Conservation (phyloP, 495 filamentous ascomycete species). For the Rostrohypoxylon terebratum region DNA sequence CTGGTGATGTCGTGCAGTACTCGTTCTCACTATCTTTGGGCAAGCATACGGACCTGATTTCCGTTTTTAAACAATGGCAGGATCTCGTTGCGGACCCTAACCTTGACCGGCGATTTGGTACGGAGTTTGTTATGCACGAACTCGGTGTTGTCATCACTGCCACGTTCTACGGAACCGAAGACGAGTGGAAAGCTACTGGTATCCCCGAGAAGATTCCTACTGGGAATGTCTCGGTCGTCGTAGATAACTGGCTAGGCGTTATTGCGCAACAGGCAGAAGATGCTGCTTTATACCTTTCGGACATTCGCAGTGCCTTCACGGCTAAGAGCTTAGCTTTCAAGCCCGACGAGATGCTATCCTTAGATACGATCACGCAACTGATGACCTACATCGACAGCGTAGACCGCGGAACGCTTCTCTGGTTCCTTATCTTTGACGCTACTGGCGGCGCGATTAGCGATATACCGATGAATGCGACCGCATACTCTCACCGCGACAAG, state of each 20-base stretch:
- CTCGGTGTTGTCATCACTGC: conserved; percentile 63
- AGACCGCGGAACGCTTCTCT: conserved; percentile 61
- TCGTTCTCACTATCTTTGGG: conserved; percentile 61
- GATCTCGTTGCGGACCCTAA: conserved; percentile 62
- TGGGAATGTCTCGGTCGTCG: conserved; percentile 51
- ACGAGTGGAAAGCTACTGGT: conserved; percentile 61
- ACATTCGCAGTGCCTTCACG: conserved; percentile 63
- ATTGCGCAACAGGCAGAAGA: conserved; percentile 63
- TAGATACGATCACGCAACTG: conserved; percentile 54
- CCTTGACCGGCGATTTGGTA: conserved; percentile 66
- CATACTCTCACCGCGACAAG: conserved; percentile 71
- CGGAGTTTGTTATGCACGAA: conserved; percentile 63
- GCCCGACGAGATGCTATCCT: conserved; percentile 57
- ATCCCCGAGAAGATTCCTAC: conserved; percentile 59
- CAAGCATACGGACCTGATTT: conserved; percentile 55
- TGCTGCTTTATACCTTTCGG: conserved; percentile 57
- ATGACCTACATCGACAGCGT: conserved; percentile 64
- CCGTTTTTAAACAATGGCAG: conserved; percentile 56
- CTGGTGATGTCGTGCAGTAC: conserved; percentile 64
- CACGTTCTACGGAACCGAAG: conserved; percentile 65
- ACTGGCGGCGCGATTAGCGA: conserved; percentile 66
- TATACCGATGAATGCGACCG: conserved; percentile 58
- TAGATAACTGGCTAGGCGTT: conserved; percentile 68
- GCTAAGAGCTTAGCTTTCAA: conserved; percentile 66
- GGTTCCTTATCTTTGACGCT: conserved; percentile 69